A percentile compares a stretch with the other conserved stretches of the same genome.
Conservation (phyloP, 495 filamentous ascomycete genomes). For the Lasiosphaeris hirsuta region DNA sequence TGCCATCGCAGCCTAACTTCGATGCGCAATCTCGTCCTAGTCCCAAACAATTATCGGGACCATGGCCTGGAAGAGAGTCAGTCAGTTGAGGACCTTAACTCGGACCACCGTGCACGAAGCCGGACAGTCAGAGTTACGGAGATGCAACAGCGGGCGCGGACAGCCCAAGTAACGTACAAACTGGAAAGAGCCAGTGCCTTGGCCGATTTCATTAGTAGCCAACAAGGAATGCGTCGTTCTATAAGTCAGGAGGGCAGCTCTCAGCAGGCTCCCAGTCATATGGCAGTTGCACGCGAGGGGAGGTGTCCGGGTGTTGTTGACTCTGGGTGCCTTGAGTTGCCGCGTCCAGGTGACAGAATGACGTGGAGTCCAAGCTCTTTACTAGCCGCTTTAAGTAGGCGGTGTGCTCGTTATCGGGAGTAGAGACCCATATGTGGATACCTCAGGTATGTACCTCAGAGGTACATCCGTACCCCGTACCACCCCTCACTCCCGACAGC, state of each 20-base stretch:
- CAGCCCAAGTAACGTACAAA: too few species aligned
- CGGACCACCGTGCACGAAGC: neutral
- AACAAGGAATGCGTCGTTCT: neutral
- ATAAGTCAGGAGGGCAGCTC: constrained; percentile 14
- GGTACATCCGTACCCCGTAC: neutral
- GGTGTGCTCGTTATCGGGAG: constrained; percentile 14
- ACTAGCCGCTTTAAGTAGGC: constrained; percentile 17
- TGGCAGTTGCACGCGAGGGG: neutral
- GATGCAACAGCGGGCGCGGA: too few species aligned
- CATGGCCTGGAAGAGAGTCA: neutral
- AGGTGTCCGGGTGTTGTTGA: neutral
- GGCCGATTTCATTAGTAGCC: neutral
- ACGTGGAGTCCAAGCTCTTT: constrained; percentile 16
- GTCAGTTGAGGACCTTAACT: neutral
- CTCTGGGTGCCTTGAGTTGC: constrained; percentile 5
- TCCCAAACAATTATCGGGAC: neutral
- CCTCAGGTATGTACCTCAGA: too few species aligned
- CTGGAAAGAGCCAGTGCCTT: too few species aligned
- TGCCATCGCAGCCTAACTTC: constrained; percentile 49
- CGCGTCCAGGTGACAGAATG: constrained; percentile 26
- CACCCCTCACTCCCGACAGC: too few species aligned
- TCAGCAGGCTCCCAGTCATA: constrained; percentile 2
- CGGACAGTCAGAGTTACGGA: neutral
- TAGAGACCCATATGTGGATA: neutral
- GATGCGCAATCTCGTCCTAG: neutral